These are phyloP conservation scores for Rhexocercosporidium sp. DNA, from an alignment of 2,329 filamentous ascomycete species.

Conservation along the genomic window DNA sequence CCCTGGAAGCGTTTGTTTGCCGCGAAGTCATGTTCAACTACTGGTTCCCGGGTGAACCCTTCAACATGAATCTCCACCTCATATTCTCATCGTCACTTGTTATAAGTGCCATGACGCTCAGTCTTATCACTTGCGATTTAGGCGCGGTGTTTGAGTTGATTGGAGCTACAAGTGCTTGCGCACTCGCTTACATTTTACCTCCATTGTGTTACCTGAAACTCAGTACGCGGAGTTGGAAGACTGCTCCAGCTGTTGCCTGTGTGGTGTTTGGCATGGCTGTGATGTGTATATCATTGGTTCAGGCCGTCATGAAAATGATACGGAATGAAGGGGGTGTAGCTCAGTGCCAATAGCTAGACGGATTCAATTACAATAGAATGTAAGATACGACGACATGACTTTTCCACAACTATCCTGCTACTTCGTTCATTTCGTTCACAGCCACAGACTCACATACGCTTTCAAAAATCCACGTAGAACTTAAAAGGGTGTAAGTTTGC, in stretches of 20 bases:
- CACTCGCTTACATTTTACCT: conserved; percentile 92
- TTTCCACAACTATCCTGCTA: background rate
- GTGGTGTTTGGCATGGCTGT: conserved; percentile 81
- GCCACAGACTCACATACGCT: too few relatives aligned
- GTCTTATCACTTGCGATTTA: conserved; percentile 88
- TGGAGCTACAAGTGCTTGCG: conserved; percentile 91
- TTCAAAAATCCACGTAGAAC: background rate
- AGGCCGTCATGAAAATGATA: conserved; percentile 71
- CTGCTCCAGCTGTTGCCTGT: conserved; percentile 71
- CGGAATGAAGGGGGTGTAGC: conserved; percentile 38
- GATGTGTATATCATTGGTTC: conserved; percentile 78
- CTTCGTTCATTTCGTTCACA: background rate
- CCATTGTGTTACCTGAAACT: conserved; percentile 95
- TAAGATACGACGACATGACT: conserved; percentile 21
- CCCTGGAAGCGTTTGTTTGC: conserved; percentile 96
- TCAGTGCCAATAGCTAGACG: conserved; percentile 31
- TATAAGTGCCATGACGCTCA: conserved; percentile 75
- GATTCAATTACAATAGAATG: conserved; percentile 21
- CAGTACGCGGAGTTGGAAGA: conserved; percentile 76
- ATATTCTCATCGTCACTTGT: conserved; percentile 86
- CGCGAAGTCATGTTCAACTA: conserved; percentile 95
- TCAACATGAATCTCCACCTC: conserved; percentile 78
- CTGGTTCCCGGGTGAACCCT: conserved; percentile 66
- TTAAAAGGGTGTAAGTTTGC: too few relatives aligned
- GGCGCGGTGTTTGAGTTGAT: conserved; percentile 96